phyloP scores from a whole-genome alignment of 352 stramenopile genomes.

The Peronospora farinosa region DNA sequence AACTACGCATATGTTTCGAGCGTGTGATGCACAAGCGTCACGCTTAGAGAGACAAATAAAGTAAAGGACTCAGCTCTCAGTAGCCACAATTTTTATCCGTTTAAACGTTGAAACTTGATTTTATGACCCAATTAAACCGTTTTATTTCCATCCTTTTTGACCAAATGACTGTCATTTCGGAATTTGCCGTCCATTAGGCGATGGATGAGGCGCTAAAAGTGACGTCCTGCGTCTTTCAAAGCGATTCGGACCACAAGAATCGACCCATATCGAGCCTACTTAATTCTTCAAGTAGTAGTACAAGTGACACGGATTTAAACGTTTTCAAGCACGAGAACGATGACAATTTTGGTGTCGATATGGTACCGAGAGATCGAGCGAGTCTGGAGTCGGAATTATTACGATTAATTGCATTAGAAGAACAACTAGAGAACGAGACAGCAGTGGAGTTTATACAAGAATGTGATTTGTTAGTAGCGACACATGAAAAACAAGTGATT shows the following conservation, averaged over 20 bases:
- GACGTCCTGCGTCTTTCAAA: constrained; percentile 6
- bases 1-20: constrained; percentile 63
- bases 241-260: not conserved
- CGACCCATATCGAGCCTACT: not conserved
- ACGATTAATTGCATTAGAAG: constrained; percentile 22
- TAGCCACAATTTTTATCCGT: not conserved
- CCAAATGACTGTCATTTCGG: constrained; percentile 15
- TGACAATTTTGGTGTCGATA: constrained; percentile 19
- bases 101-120: constrained; percentile 10
- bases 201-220: constrained; percentile 16
- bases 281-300: constrained; percentile 11
- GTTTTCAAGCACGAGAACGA: constrained; percentile 9
- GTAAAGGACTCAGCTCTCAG: not conserved
- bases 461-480: constrained; percentile 22
- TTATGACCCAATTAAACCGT: constrained; percentile 10
- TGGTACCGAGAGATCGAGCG: constrained; percentile 17
- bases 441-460: constrained; percentile 35
- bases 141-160: not conserved
- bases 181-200: constrained; percentile 17
- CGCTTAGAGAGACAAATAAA: constrained; percentile 14
- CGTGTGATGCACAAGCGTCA: constrained; percentile 36
- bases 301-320: constrained; percentile 12
- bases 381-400: constrained; percentile 30
- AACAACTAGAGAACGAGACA: constrained; percentile 26
- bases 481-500: constrained; percentile 19